Conservation (phyloP, 495 filamentous ascomycete species). For the Penicillium diatomitis region DNA sequence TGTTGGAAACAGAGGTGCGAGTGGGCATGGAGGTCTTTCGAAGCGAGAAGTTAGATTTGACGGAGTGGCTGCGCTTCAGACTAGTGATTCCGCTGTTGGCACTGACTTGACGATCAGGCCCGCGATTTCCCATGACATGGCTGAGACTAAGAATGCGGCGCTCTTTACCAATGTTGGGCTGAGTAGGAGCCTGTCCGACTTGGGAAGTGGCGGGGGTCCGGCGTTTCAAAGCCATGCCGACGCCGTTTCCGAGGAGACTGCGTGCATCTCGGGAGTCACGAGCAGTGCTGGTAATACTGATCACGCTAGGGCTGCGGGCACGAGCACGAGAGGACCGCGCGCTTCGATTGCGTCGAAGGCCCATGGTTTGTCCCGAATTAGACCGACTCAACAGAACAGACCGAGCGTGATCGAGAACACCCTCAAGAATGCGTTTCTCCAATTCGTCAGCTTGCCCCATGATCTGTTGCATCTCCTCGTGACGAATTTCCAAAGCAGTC, state of each 20-base stretch:
- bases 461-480: slow-evolving; percentile 85
- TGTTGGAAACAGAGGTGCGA: slow-evolving; percentile 41
- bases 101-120: slow-evolving; percentile 45
- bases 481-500: slow-evolving; percentile 76
- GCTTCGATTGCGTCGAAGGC: slow-evolving; percentile 59
- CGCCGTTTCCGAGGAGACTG: slow-evolving; percentile 38
- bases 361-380: slow-evolving; percentile 45
- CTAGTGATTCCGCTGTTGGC: slow-evolving; percentile 36
- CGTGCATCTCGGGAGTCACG: slow-evolving; percentile 31
- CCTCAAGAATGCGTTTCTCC: slow-evolving; percentile 86
- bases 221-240: slow-evolving; percentile 46
- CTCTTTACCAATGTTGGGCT: slow-evolving; percentile 39
- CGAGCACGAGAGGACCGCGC: slow-evolving; percentile 29
- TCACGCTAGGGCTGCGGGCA: slow-evolving; percentile 31
- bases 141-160: slow-evolving; percentile 82
- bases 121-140: slow-evolving; percentile 74
- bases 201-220: slow-evolving; percentile 32
- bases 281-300: slow-evolving; percentile 31
- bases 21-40: slow-evolving; percentile 72
- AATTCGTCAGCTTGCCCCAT: slow-evolving; percentile 76
- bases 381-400: slow-evolving; percentile 62
- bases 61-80: slow-evolving; percentile 61
- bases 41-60: slow-evolving; percentile 51
- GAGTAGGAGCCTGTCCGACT: slow-evolving; percentile 36
- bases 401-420: slow-evolving; percentile 90